These are phyloP conservation scores for Eucalyptus marginata DNA, from an alignment of 345 rosid genomes.

Conservation along the genomic window DNA sequence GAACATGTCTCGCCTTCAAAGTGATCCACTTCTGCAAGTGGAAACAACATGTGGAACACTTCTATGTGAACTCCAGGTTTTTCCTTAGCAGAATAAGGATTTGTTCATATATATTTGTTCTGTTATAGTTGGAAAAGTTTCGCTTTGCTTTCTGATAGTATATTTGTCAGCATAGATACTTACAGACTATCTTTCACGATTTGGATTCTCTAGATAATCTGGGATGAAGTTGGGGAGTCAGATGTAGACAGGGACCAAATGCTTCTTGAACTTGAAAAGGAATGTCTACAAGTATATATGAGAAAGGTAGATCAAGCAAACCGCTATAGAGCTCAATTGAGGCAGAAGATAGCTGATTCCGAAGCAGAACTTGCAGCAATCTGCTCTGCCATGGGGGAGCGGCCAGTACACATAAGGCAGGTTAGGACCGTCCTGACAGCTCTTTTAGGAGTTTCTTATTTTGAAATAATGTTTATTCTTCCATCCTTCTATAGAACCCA, in stretches of 20 bases:
- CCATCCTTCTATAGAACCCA: background rate
- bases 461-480: background rate
- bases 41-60: constrained; percentile 91
- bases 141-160: background rate
- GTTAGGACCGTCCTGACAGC: constrained; percentile 8
- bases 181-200: background rate
- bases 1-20: constrained; percentile 5
- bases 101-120: background rate
- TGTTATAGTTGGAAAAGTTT: background rate
- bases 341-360: constrained; percentile 71
- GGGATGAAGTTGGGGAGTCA: constrained; percentile 98
- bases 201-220: constrained; percentile 42
- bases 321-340: constrained; percentile 64
- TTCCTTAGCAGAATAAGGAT: background rate
- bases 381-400: constrained; percentile 86
- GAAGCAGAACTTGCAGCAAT: constrained; percentile 89
- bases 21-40: constrained; percentile 47
- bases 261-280: constrained; percentile 87
- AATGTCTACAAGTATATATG: constrained; percentile 89
- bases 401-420: constrained; percentile 86
- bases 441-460: background rate
- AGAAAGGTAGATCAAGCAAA: constrained; percentile 90
- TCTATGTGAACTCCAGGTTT: constrained; percentile 78
- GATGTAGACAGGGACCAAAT: constrained; percentile 74
- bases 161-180: background rate